These are phyloP conservation scores for Pholiota adiposa DNA, from an alignment of 1,284 basidiomycete species.

Conservation along the genomic window DNA sequence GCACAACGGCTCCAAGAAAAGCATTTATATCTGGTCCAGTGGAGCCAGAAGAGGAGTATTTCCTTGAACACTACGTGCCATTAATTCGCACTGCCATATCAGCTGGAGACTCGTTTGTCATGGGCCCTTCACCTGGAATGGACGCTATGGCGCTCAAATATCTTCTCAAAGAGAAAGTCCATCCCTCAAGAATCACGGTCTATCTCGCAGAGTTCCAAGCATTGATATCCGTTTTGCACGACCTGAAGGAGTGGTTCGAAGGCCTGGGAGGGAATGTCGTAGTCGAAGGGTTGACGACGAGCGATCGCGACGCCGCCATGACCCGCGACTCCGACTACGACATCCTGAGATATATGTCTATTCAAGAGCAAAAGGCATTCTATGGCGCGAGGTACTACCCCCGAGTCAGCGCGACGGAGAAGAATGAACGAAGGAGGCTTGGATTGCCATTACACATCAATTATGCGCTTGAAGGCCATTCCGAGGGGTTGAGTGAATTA, in stretches of 20 bases:
- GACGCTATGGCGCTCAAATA: slow-evolving; percentile 28
- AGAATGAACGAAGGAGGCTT: slow-evolving; percentile 29
- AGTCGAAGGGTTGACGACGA: slow-evolving; percentile 22
- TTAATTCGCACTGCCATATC: slow-evolving; percentile 22
- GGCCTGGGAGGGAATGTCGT: slow-evolving; percentile 18
- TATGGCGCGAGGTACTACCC: slow-evolving; percentile 28
- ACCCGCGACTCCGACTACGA: slow-evolving; percentile 33
- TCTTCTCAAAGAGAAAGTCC: slow-evolving; percentile 23
- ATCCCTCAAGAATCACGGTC: slow-evolving; percentile 25
- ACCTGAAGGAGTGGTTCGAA: slow-evolving; percentile 5
- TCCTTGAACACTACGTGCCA: slow-evolving; percentile 25
- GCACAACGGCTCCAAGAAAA: neutral
- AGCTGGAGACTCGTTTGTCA: slow-evolving; percentile 23
- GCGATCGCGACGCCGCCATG: slow-evolving; percentile 30
- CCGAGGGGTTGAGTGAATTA: too few relatives aligned
- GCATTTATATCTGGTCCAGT: slow-evolving; percentile 35
- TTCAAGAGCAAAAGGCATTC: slow-evolving; percentile 28
- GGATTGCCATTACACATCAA: slow-evolving; percentile 22
- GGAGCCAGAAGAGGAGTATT: slow-evolving; percentile 24
- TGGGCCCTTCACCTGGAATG: slow-evolving; percentile 29
- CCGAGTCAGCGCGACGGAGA: slow-evolving; percentile 29
- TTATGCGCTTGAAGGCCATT: neutral
- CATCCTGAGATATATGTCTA: slow-evolving; percentile 29
- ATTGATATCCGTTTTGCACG: slow-evolving; percentile 1
- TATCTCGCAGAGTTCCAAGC: slow-evolving; percentile 27